Evolutionary conservation across 129 eudicot species (phyloP).

Genomic region (Smallanthus sonchifolius): DNA sequence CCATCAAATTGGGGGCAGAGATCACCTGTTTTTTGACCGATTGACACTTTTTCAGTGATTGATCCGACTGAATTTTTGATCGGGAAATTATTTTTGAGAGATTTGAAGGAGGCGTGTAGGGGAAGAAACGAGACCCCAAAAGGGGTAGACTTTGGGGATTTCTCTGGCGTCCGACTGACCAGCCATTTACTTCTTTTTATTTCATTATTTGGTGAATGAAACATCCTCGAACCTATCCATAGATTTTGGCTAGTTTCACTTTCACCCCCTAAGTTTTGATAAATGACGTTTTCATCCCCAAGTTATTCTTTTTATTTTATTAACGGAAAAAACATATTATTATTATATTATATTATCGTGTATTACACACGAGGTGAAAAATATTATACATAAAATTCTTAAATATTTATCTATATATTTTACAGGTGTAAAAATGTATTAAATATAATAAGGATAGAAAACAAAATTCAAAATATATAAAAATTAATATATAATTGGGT

Average conservation of each 20-base stretch:
- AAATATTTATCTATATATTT: no score
- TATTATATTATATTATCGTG: no score
- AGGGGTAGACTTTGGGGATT: constrained; percentile 15
- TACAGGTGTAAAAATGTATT: no score
- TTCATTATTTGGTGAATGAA: constrained; percentile 12
- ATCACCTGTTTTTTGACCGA: background rate
- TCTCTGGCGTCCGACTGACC: background rate
- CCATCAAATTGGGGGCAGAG: constrained; percentile 20
- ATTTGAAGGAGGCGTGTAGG: constrained; percentile 25
- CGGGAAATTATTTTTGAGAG: background rate
- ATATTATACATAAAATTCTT: no score
- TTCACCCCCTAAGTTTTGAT: background rate
- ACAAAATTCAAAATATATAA: no score
- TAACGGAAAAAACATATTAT: no score
- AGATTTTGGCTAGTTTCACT: background rate
- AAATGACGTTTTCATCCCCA: background rate
- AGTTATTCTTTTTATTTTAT: no score
- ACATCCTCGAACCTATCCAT: constrained; percentile 17
- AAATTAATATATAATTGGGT: no score
- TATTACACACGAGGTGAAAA: no score
- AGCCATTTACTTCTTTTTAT: constrained; percentile 1
- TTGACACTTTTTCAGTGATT: background rate
- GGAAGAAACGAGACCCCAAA: constrained; percentile 19
- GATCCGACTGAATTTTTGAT: background rate
- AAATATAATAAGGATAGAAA: no score